Base-by-base conservation (phyloP, 768 basidiomycete genomes). In the Suillus plorans region DNA sequence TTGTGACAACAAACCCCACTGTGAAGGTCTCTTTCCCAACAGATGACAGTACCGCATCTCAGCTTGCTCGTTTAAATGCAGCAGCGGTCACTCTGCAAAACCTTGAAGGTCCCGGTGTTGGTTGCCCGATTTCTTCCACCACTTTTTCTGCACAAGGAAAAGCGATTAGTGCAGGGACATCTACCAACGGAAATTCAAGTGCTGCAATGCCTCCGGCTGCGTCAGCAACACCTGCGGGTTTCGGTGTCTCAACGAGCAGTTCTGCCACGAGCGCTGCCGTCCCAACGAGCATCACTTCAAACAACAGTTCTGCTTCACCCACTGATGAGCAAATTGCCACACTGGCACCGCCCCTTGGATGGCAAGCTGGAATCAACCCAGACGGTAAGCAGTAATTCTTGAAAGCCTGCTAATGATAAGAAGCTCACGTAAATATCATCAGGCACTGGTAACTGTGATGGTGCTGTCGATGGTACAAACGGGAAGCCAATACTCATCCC, bases 61-160 rank as follows among this genome's bases (percentile, higher is more conserved):
- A 86, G 70, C 74, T 83, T 53, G 79, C 86, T 0, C 86, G 90
- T 39, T 78, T 92, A 64, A 77, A 85, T 56, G 82, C 89, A 34
- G 82, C 85, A 6, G 70, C 86, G 13, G 82, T 89, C 44, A 88
- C 90, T 7, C 77, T 92, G n/a, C 91, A 92, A 77, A 92, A 92
- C 73, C 73, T 92, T 49, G 78, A 81, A 58, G 90, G 89, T 1
- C 80, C 87, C 0, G 91, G 90, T 45, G 74, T 80, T 6, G 91
- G 89, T 16, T 91, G 89, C 72, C 89, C 90, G 6, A 83, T 84
- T 16, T 84, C 83, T 1, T 82, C 88, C 10, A 89, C 90, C 0
- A 90, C 88, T 5, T 85, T 89, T 69, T 68, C 78, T 28, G 84
- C 80, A 8, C 76, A 76, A 56, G 64, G 64, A 1, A 71, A 70